Evolutionary conservation across 108 stramenopile species (phyloP), one percentile per base, ranked within the genome.

Genomic region (Chaetoceros tenuissimus): DNA sequence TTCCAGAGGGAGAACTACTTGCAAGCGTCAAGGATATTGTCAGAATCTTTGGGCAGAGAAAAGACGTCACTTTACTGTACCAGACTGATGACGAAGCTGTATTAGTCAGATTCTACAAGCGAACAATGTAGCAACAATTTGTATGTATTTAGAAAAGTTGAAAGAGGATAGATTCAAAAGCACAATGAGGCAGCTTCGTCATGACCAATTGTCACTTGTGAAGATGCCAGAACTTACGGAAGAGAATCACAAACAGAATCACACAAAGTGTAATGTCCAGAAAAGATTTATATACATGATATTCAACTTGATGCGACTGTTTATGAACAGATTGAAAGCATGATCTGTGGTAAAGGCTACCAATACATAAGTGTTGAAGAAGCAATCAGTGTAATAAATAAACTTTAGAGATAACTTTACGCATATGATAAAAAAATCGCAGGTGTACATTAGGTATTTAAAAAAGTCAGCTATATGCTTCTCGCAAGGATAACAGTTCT

Each of bases 11-110:
- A 17, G 58, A 65, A 29, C 56, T 82, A 3, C 73, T 98, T 49
- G 86, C 97, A 8, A 51, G 63, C 19, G 96, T 98, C 30, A 72
- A 77, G 29, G 93, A 97, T 52, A 80, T 99, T 57, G 95, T 99
- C 13, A 57, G 31, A 78, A 74, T 8, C 96, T 97, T 68, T 99
- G 99, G 99, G 61, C 61, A 3, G 84, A 77, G 53, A 98, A 93
- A 73, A 97, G 99, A 30, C 50, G 95, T n/a, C 94, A 98, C 97
- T 92, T 64, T 99, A 99, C 76, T 87, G 85, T 51, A 88, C n/a
- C n/a, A 97, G 26, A 97, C 97, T 69, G 99, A 99, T 74, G 98
- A 96, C 70, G 99, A 99, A 84, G 96, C 75, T 8, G 89, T 97
- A 48, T n/a, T 90, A 92, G 46, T 79, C 75, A 26, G 85, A 78